Percentiles rank a stretch among this genome's conserved stretches.
phyloP scores from a whole-genome alignment of 352 stramenopile species.

The Globisporangium mamillatum region DNA sequence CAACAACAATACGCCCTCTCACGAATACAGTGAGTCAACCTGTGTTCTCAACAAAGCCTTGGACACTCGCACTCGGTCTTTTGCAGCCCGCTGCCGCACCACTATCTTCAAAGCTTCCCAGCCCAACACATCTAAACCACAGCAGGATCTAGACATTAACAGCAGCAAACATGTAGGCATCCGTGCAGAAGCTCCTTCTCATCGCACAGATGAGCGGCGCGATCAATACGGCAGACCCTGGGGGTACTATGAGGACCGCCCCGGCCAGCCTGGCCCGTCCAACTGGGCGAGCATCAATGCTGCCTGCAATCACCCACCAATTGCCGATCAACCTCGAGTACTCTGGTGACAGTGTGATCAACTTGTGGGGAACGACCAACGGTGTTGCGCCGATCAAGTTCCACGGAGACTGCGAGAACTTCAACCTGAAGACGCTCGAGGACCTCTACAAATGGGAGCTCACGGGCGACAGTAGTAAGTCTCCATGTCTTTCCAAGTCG shows the following conservation, averaged over 20 bases:
- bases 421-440: constrained; percentile 55
- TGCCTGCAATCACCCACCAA: constrained; percentile 36
- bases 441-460: constrained; percentile 69
- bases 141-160: background rate
- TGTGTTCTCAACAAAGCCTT: background rate
- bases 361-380: constrained; percentile 43
- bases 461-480: constrained; percentile 29
- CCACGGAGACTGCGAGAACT: constrained; percentile 43
- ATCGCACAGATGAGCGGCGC: constrained; percentile 19
- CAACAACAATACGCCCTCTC: background rate
- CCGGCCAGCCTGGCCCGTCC: constrained; percentile 32
- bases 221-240: constrained; percentile 29
- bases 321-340: constrained; percentile 58
- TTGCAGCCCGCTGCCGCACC: background rate
- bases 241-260: constrained; percentile 44
- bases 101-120: background rate
- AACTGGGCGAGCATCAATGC: constrained; percentile 40
- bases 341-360: constrained; percentile 27
- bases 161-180: constrained; percentile 1
- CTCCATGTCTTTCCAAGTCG: background rate
- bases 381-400: constrained; percentile 43
- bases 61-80: background rate
- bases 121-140: background rate
- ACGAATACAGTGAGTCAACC: background rate
- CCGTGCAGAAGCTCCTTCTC: constrained; percentile 21